Evolutionary conservation across 1,139 yeast species (phyloP).

Genomic region (Suhomyces taliae): DNA sequence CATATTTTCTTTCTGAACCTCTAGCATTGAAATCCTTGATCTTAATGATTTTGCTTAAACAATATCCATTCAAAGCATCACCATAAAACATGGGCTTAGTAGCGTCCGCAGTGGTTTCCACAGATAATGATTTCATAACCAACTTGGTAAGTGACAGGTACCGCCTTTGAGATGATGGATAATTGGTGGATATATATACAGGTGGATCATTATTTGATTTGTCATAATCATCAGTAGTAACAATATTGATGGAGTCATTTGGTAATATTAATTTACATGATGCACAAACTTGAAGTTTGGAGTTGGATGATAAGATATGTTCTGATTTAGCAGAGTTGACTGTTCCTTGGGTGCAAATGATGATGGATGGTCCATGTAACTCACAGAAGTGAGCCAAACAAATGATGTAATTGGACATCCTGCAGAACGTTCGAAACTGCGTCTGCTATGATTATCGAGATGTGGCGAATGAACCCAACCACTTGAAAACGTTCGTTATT

Average conservation of each 20-base stretch:
- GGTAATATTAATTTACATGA: conserved; percentile 60
- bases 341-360: conserved; percentile 69
- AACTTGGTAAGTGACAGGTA: conserved; percentile 59
- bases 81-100: conserved; percentile 71
- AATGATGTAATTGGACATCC: conserved; percentile 35
- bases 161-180: conserved; percentile 56
- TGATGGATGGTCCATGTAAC: conserved; percentile 76
- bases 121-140: conserved; percentile 66
- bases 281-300: conserved; percentile 52
- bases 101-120: conserved; percentile 68
- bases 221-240: conserved; percentile 17
- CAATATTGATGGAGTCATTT: conserved; percentile 25
- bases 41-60: conserved; percentile 66
- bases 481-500: too few species aligned
- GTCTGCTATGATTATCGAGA: too few species aligned
- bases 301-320: conserved; percentile 22
- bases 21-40: conserved; percentile 69
- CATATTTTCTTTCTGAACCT: conserved; percentile 75
- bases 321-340: conserved; percentile 27
- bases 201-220: neutral
- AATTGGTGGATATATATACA: conserved; percentile 52
- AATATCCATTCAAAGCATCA: conserved; percentile 66
- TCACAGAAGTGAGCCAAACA: conserved; percentile 84
- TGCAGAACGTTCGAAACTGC: neutral
- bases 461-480: too few species aligned